Percentiles rank a stretch among this genome's conserved stretches.
These are phyloP conservation scores for Actinomortierella ambigua DNA, from an alignment of 371 early-diverging fungal species.

Conservation along the genomic window DNA sequence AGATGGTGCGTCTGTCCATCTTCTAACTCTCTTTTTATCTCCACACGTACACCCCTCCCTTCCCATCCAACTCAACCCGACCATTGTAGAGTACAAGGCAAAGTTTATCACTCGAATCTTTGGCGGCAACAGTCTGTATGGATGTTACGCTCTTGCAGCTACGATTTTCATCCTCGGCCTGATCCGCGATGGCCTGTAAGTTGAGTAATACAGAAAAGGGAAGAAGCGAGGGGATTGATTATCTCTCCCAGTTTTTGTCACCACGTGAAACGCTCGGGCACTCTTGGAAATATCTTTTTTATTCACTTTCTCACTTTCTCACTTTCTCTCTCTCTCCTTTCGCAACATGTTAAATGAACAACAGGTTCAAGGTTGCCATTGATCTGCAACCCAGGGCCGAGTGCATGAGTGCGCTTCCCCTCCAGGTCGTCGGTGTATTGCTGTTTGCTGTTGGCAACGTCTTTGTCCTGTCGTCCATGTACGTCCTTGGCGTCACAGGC, in stretches of 20 bases:
- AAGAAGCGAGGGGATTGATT: not conserved
- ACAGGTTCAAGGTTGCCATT: slow-evolving; percentile 71
- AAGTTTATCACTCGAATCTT: slow-evolving; percentile 75
- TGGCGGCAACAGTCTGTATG: slow-evolving; percentile 67
- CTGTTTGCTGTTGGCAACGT: slow-evolving; percentile 71
- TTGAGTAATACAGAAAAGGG: not conserved
- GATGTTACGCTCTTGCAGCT: slow-evolving; percentile 82
- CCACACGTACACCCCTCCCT: not conserved
- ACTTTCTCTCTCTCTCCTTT: too few relatives aligned
- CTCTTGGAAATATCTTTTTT: too few relatives aligned
- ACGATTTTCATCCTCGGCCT: slow-evolving; percentile 85
- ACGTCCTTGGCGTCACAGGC: slow-evolving; percentile 86
- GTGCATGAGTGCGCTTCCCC: slow-evolving; percentile 50
- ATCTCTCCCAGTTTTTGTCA: not conserved
- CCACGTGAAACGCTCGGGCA: too few relatives aligned
- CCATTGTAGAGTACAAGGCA: slow-evolving; percentile 76
- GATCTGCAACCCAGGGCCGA: slow-evolving; percentile 66
- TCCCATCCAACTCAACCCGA: not conserved
- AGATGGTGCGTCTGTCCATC: slow-evolving; percentile 1
- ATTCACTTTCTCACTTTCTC: slow-evolving; percentile 1
- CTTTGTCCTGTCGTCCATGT: slow-evolving; percentile 88
- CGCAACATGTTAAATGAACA: not conserved
- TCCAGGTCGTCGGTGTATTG: slow-evolving; percentile 55
- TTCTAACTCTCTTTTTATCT: not conserved
- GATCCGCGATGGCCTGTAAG: slow-evolving; percentile 82